Evolutionary conservation across 192 early-diverging fungal species (phyloP).

Genomic region (Backusella mclennaniae): DNA sequence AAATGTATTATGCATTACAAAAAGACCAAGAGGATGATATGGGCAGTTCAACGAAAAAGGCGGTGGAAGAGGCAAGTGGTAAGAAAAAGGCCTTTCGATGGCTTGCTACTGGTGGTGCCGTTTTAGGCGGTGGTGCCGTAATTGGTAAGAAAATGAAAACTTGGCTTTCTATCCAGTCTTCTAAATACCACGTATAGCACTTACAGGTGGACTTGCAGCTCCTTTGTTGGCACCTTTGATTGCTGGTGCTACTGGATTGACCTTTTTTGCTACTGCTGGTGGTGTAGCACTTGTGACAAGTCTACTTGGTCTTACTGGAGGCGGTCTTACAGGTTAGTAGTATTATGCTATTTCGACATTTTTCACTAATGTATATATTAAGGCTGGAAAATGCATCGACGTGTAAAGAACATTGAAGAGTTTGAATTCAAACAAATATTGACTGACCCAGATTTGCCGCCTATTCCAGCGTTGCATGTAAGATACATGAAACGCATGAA

Average conservation of each 20-base stretch:
- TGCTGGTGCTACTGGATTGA: constrained; percentile 46
- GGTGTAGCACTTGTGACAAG: constrained; percentile 53
- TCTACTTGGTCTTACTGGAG: constrained; percentile 55
- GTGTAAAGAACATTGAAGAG: constrained; percentile 43
- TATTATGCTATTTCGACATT: not conserved
- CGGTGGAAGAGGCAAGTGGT: constrained; percentile 45
- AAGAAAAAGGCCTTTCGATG: constrained; percentile 50
- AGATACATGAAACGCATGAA: not conserved
- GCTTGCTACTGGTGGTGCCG: constrained; percentile 51
- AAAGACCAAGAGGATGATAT: constrained; percentile 20
- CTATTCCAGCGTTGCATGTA: constrained; percentile 54
- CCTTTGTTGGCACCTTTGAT: constrained; percentile 53
- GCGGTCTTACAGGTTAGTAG: constrained; percentile 47
- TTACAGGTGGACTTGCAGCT: constrained; percentile 47
- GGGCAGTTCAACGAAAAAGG: constrained; percentile 32
- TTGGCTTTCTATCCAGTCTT: not conserved
- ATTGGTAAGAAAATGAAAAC: constrained; percentile 38
- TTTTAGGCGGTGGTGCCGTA: constrained; percentile 53
- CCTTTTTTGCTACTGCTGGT: constrained; percentile 52
- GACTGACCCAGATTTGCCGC: constrained; percentile 47
- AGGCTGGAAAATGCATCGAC: constrained; percentile 38
- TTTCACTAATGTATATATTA: not conserved
- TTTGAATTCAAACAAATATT: constrained; percentile 50
- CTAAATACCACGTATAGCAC: constrained; percentile 10
- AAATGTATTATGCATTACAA: constrained; percentile 48